These are phyloP conservation scores for Fagopyrum tataricum DNA, from an alignment of 148 eudicot species.

Conservation along the genomic window DNA sequence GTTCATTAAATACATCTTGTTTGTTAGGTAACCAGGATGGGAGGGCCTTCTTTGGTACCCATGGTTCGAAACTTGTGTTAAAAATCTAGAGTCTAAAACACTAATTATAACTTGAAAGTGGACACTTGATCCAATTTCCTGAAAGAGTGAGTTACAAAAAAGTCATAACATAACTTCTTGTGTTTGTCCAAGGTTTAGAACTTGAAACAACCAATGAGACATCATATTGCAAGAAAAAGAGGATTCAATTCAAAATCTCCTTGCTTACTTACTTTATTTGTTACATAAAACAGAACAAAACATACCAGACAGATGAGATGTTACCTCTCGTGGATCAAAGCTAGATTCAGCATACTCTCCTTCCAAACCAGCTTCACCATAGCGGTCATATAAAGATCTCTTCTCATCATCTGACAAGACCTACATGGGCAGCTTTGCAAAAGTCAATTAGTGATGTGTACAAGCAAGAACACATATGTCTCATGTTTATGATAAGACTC, in stretches of 20 bases:
- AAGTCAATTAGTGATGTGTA: conserved; percentile 6
- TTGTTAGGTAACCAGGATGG: no score
- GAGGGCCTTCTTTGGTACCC: no score
- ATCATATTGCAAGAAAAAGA: not conserved
- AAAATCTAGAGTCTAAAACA: no score
- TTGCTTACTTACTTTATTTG: not conserved
- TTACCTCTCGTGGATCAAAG: conserved; percentile 53
- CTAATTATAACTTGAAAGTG: no score
- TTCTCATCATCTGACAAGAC: conserved; percentile 77
- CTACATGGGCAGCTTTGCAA: conserved; percentile 33
- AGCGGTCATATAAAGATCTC: conserved; percentile 77
- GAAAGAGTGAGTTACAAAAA: not conserved
- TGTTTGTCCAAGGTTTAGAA: not conserved
- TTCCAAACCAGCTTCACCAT: conserved; percentile 83
- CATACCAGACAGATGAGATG: conserved; percentile 14
- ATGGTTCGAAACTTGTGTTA: no score
- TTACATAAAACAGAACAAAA: not conserved
- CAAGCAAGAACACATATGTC: not conserved
- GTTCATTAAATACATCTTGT: no score
- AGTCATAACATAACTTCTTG: not conserved
- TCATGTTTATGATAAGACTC: not conserved
- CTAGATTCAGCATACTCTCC: conserved; percentile 50
- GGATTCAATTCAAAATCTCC: not conserved
- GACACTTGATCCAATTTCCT: no score
- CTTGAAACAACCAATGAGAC: not conserved